phyloP scores from a whole-genome alignment of 2,329 filamentous ascomycete genomes.

The Orbilia blumenaviensis region DNA sequence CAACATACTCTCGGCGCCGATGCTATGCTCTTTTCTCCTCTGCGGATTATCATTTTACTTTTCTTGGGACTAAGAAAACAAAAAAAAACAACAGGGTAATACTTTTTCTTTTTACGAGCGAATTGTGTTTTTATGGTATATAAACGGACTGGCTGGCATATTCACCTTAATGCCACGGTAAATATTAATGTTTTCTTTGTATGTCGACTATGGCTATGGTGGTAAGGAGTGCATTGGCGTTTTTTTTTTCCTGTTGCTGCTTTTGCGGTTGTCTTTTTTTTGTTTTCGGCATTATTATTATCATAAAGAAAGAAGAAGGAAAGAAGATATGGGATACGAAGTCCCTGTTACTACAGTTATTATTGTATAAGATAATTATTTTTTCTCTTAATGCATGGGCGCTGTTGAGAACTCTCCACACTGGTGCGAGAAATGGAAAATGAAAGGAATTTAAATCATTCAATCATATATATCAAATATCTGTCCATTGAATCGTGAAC shows the following conservation, averaged over 20 bases:
- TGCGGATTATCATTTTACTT: no score
- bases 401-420: conserved; percentile 1
- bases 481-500: no score
- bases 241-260: neutral
- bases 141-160: neutral
- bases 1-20: neutral
- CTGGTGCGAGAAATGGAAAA: conserved; percentile 10
- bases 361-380: conserved; percentile 25
- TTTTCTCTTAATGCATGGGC: conserved; percentile 1
- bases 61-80: neutral
- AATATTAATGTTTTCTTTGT: conserved; percentile 20
- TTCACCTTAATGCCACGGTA: neutral
- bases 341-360: conserved; percentile 3
- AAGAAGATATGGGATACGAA: conserved; percentile 1
- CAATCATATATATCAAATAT: no score
- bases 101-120: conserved; percentile 17
- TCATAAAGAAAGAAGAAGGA: no score
- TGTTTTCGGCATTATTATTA: conserved; percentile 13
- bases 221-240: conserved; percentile 51
- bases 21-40: neutral
- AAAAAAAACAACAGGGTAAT: neutral
- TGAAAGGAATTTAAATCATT: neutral
- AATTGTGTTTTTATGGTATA: conserved; percentile 11
- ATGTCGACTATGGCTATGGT: conserved; percentile 28
- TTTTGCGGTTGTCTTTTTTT: neutral